Evolutionary conservation across 305 asterid species (phyloP), one percentile per base, ranked within the genome.

Genomic region (Vinca major): DNA sequence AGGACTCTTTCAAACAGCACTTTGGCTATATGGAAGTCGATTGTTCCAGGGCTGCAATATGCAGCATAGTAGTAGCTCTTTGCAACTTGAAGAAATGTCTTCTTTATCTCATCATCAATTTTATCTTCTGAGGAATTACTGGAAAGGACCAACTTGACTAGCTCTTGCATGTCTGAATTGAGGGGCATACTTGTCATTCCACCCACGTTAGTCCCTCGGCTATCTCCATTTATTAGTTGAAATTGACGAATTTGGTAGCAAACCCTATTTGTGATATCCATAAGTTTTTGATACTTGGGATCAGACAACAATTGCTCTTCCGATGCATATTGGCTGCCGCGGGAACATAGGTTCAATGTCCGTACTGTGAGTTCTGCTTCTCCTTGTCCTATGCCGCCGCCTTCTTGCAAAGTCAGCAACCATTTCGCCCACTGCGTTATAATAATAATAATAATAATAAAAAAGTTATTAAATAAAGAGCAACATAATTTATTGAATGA

Each of bases 31-130:
- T 92, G 98, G 57, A 66, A 81, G 55, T 83, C 76, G 64, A 86
- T 78, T 1, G 93, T 81, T 54, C 71, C 82, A 2, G 78, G 71
- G 65, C 68, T 81, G 75, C 84, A 90, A 74, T 80, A 75, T 21
- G 95, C 86, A 26, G 68, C 67, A 55, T 90, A 88, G 72, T 86
- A 90, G 71, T 80, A 92, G 48, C 87, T 88, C 78, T 77, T 90
- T 7, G 88, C 88, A n/a, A 92, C 76, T 3, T 58, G 63, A 33
- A 90, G 84, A 72, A 86, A 90, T 71, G 74, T 84, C 7, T 81
- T 77, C 80, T 86, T 92, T 9, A 74, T 76, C 8, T 77, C 62
- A 33, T 66, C 41, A 66, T 86, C 85, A 5, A 90, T 65, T 72
- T 26, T 26, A 41, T 41, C 45, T 41, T 83, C 89, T 0, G 33